Base-by-base conservation (phyloP, 257 asterid species). In the Asclepias syriaca region DNA sequence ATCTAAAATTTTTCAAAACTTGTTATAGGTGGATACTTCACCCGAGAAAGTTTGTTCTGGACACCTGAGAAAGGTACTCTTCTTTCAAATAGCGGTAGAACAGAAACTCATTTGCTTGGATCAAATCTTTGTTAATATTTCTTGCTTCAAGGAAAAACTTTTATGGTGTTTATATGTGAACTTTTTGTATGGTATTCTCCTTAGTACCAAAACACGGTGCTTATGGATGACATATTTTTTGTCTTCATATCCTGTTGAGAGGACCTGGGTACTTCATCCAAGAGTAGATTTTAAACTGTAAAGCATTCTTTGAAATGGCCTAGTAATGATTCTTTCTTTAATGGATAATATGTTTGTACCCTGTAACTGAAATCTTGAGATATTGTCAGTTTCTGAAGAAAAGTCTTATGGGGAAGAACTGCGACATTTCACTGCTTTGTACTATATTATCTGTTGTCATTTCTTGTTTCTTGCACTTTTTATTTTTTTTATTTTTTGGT, bases 1-100 rank as follows among this genome's bases (percentile, higher is more conserved):
- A 10, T 75, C 65, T 68, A 16, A 58, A 65, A 12, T 29, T 32
- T 60, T 68, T 78, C 48, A 65, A 56, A 78, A 40, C 71, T 58
- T 51, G 22, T 82, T 22, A 59, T 75, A 92, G 97, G 94, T 83
- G 81, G 89, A 88, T 81, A 85, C 89, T 56, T 87, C 87, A 11
- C 82, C 74, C 7, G 71, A 79, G 21, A 87, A 81, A 80, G 76
- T 80, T 65, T 71, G 77, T 69, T 76, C 85, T 8, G 91, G 90
- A 70, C 86, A 81, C 32, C 70, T 86, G 86, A 88, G 85, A 71
- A 92, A 90, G 96, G 98, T 85, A 73, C 48, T 71, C 78, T 37
- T 34, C 16, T 19, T 78, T 72, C 72, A 39, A 63, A 58, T 7
- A 39, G 63, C 59, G 59, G 22, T 24, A 63, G 21, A 61, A 34